These are phyloP conservation scores for Debaryomyces sp. DNA, from an alignment of 1,139 yeast species.

Conservation along the genomic window DNA sequence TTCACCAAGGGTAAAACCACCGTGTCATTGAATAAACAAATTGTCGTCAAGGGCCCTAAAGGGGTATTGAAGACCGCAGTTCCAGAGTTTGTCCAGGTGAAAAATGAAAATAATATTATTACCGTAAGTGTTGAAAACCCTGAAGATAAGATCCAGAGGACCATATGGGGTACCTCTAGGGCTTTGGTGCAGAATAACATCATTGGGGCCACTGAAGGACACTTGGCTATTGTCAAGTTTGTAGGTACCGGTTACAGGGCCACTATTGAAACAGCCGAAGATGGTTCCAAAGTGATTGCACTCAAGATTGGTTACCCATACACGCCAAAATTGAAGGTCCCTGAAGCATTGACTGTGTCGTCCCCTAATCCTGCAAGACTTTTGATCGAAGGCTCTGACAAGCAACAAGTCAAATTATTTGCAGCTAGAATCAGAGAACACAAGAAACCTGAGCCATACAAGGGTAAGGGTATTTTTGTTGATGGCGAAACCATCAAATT, in stretches of 20 bases:
- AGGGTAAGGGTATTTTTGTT: constrained; percentile 96
- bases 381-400: constrained; percentile 82
- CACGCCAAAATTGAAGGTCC: constrained; percentile 77
- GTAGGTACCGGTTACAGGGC: constrained; percentile 99
- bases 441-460: constrained; percentile 97
- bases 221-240: constrained; percentile 80
- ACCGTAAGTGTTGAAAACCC: constrained; percentile 61
- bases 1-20: constrained; percentile 72
- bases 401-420: constrained; percentile 83
- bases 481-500: constrained; percentile 88
- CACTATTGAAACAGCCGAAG: constrained; percentile 53
- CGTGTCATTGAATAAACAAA: constrained; percentile 59
- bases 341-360: constrained; percentile 70
- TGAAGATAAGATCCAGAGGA: constrained; percentile 65
- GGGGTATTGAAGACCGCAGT: constrained; percentile 67
- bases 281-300: constrained; percentile 62
- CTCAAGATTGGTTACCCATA: constrained; percentile 74
- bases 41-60: constrained; percentile 79
- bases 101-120: constrained; percentile 37
- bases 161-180: constrained; percentile 96
- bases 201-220: constrained; percentile 91
- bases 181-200: constrained; percentile 76
- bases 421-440: constrained; percentile 86
- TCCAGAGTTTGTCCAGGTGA: constrained; percentile 69
- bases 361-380: constrained; percentile 90